These are phyloP conservation scores for Microdochium bolleyi DNA, from an alignment of 2,329 filamentous ascomycete species.

Conservation along the genomic window DNA sequence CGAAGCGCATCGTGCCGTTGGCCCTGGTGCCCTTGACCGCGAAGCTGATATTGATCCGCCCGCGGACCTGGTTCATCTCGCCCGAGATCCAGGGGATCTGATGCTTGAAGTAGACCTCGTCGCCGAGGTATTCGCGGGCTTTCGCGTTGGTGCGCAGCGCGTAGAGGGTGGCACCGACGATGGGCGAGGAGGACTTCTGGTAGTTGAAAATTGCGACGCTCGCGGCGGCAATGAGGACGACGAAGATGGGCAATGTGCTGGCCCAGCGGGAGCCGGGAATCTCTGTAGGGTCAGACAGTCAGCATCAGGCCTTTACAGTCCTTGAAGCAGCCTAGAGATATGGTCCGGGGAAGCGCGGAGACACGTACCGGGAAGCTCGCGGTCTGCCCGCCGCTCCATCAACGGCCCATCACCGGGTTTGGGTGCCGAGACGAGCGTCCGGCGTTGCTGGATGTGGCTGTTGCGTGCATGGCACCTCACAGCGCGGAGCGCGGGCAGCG, in stretches of 20 bases:
- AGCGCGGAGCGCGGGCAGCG: neutral
- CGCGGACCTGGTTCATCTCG: constrained; percentile 89
- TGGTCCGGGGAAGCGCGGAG: neutral
- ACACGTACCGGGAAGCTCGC: constrained; percentile 54
- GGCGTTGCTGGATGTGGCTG: constrained; percentile 16
- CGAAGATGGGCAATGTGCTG: constrained; percentile 74
- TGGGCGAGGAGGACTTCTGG: constrained; percentile 83
- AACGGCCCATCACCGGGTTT: constrained; percentile 53
- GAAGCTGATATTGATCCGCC: constrained; percentile 80
- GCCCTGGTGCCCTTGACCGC: constrained; percentile 72
- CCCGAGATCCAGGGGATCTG: constrained; percentile 79
- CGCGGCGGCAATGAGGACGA: constrained; percentile 59
- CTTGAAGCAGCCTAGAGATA: neutral
- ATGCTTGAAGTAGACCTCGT: constrained; percentile 75
- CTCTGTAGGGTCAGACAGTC: constrained; percentile 19
- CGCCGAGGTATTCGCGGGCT: constrained; percentile 73
- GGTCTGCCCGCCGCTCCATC: constrained; percentile 56
- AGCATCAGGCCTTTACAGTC: constrained; percentile 1
- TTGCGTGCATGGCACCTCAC: neutral
- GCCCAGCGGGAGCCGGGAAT: constrained; percentile 52
- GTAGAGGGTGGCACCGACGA: constrained; percentile 86
- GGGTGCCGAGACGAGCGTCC: constrained; percentile 47
- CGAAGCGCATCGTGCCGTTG: constrained; percentile 71
- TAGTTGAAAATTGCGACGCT: constrained; percentile 97
- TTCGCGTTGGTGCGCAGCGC: constrained; percentile 72